Evolutionary conservation across 306 rosid genomes (phyloP).

Genomic region (Cyamopsis tetragonoloba): DNA sequence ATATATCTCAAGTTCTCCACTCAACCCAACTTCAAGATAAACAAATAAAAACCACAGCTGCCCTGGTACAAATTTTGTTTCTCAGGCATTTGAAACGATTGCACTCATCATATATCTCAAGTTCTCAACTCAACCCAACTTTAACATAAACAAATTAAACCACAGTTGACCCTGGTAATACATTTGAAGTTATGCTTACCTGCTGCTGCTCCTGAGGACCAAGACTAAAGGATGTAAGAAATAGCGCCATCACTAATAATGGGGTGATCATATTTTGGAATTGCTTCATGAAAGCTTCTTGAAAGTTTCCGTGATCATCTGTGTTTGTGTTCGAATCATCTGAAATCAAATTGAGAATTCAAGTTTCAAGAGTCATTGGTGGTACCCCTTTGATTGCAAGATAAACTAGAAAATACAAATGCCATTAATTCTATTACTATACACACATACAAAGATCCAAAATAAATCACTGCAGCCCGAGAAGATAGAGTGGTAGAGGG

Average conservation of each 20-base stretch:
- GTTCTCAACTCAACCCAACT: slow-evolving; percentile 7
- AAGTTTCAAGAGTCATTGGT: slow-evolving; percentile 10
- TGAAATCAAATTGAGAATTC: slow-evolving; percentile 33
- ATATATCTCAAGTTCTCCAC: too few relatives aligned
- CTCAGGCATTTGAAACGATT: neutral
- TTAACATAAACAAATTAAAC: neutral
- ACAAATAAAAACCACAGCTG: too few relatives aligned
- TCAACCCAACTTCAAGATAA: too few relatives aligned
- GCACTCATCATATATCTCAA: neutral
- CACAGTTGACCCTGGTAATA: neutral
- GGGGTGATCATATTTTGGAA: slow-evolving; percentile 54
- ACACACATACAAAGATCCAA: neutral
- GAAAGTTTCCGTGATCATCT: slow-evolving; percentile 58
- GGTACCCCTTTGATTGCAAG: neutral
- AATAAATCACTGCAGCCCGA: neutral
- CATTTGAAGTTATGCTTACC: slow-evolving; percentile 36
- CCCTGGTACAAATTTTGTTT: neutral
- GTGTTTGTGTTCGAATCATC: slow-evolving; percentile 65
- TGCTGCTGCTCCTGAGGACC: slow-evolving; percentile 68
- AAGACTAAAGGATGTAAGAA: slow-evolving; percentile 50
- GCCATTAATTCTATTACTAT: slow-evolving; percentile 4
- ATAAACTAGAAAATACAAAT: neutral
- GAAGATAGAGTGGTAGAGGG: neutral
- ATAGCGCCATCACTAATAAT: slow-evolving; percentile 52
- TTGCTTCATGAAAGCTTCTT: slow-evolving; percentile 52